Percentiles rank a stretch among this genome's conserved stretches.
These are phyloP conservation scores for Fusarium scirpi DNA, from an alignment of 2,329 filamentous ascomycete species.

Conservation along the genomic window DNA sequence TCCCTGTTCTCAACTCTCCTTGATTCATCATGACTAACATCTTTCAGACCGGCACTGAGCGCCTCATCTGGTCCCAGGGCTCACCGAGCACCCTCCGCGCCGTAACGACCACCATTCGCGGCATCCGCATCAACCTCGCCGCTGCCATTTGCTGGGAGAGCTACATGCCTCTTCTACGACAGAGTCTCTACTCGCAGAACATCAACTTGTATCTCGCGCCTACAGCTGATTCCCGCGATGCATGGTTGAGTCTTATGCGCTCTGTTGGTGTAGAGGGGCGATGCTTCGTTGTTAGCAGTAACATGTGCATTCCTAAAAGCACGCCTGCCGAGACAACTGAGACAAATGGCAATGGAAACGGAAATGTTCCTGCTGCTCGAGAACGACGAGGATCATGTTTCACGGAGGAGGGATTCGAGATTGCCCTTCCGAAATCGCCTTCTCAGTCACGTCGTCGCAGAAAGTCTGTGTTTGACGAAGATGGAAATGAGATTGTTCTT, in stretches of 20 bases:
- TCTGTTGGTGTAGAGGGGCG: conserved; percentile 85
- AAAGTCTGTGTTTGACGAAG: conserved; percentile 63
- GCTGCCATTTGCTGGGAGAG: conserved; percentile 97
- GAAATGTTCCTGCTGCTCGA: background rate
- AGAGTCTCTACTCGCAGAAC: conserved; percentile 88
- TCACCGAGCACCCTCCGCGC: conserved; percentile 82
- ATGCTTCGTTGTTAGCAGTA: conserved; percentile 86
- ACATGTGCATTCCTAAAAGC: conserved; percentile 75
- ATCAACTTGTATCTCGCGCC: conserved; percentile 92
- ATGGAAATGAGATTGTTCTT: conserved; percentile 68
- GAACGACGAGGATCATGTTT: conserved; percentile 54
- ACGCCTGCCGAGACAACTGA: background rate
- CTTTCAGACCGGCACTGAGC: conserved; percentile 77
- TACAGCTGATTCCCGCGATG: conserved; percentile 85
- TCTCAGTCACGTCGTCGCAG: conserved; percentile 44
- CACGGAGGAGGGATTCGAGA: conserved; percentile 62
- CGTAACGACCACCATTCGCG: conserved; percentile 82
- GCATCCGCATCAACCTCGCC: conserved; percentile 82
- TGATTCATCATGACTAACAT: background rate
- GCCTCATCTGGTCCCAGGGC: conserved; percentile 90
- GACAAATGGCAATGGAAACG: conserved; percentile 1
- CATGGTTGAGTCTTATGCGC: conserved; percentile 85
- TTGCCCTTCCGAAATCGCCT: conserved; percentile 55
- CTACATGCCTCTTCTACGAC: conserved; percentile 90
- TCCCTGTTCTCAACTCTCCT: too few relatives aligned